A percentile compares a stretch with the other conserved stretches of the same genome.
Evolutionary conservation across 2,329 filamentous ascomycete genomes (phyloP).

Genomic region (Calonectria pseudoturangicola): DNA sequence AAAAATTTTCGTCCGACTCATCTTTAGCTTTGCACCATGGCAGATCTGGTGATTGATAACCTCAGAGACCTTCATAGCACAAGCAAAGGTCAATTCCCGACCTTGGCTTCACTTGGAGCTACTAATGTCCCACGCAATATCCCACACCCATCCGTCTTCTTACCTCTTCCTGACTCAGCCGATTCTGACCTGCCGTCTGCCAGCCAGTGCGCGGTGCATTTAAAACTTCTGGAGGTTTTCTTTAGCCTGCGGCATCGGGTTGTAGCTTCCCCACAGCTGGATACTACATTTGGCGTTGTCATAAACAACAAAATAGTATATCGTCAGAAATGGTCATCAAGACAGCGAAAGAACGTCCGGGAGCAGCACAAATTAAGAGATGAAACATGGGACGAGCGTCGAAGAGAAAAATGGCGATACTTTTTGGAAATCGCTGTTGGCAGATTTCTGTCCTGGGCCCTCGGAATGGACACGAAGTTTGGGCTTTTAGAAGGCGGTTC

Average conservation of each 20-base stretch:
- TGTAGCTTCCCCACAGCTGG: not conserved
- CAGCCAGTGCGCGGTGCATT: conserved; percentile 10
- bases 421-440: conserved; percentile 12
- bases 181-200: not conserved
- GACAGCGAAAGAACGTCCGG: not conserved
- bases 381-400: not conserved
- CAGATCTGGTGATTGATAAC: conserved; percentile 14
- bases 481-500: not conserved
- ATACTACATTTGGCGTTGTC: conserved; percentile 1
- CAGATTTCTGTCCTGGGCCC: not conserved
- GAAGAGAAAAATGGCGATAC: conserved; percentile 12
- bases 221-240: conserved; percentile 11
- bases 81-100: conserved; percentile 1
- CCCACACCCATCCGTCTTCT: conserved; percentile 11
- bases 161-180: not conserved
- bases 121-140: not conserved
- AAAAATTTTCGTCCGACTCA: not conserved
- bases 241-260: not conserved
- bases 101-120: not conserved
- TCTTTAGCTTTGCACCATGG: not conserved
- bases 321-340: not conserved
- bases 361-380: conserved; percentile 13
- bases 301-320: conserved; percentile 5
- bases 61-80: not conserved
- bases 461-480: not conserved